Conservation (phyloP, 768 basidiomycete genomes). For the Lactifluus subvellereus region DNA sequence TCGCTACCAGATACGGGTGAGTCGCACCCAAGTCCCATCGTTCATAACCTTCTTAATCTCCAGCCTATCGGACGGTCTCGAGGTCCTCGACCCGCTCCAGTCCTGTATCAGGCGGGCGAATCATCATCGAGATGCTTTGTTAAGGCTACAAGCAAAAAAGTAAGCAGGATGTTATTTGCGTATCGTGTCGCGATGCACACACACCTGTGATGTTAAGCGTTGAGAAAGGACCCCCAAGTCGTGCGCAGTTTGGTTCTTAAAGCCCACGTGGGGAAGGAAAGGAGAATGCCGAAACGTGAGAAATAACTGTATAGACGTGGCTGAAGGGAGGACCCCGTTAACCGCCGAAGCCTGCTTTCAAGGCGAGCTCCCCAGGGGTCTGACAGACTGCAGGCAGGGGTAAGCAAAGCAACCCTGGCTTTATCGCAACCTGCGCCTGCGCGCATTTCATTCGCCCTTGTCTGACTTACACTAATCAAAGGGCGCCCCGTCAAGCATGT, state of each 20-base stretch:
- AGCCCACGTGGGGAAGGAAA: constrained; percentile 8
- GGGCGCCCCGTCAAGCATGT: constrained; percentile 73
- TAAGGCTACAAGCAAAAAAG: constrained; percentile 41
- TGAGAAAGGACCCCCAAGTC: constrained; percentile 21
- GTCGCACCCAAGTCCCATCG: constrained; percentile 91
- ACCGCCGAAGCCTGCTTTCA: neutral
- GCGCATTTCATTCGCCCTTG: constrained; percentile 7
- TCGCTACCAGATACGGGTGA: constrained; percentile 36
- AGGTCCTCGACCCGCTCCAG: constrained; percentile 75
- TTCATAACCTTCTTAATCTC: constrained; percentile 48
- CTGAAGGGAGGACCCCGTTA: constrained; percentile 24
- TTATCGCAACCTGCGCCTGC: constrained; percentile 6
- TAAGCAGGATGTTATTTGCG: constrained; percentile 17
- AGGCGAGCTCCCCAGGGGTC: constrained; percentile 5
- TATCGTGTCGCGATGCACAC: constrained; percentile 25
- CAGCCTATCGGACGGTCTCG: constrained; percentile 84
- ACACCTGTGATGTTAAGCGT: constrained; percentile 64
- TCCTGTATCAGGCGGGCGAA: constrained; percentile 60
- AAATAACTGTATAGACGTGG: constrained; percentile 33
- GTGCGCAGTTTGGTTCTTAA: constrained; percentile 17
- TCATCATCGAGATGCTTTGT: constrained; percentile 91
- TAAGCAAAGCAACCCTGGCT: neutral
- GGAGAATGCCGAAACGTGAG: constrained; percentile 21
- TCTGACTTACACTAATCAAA: constrained; percentile 29
- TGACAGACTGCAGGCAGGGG: neutral